Conservation (phyloP, 768 basidiomycete genomes). For the Lepiota venenata region DNA sequence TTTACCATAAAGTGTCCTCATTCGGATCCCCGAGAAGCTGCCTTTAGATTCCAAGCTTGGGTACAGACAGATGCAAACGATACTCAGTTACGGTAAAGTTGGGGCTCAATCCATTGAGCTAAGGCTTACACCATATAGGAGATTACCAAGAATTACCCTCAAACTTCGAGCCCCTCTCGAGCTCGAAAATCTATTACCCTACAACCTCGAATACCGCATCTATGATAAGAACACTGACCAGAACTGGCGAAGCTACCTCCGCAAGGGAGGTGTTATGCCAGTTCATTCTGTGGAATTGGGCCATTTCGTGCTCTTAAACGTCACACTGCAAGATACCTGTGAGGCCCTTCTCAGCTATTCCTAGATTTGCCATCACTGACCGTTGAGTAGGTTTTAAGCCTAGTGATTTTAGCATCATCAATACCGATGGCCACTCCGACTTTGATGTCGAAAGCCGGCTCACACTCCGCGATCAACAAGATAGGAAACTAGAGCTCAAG, state of each 20-base stretch:
- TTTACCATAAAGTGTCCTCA: constrained; percentile 88
- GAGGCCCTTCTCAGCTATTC: constrained; percentile 15
- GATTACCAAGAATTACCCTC: constrained; percentile 81
- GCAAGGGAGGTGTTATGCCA: constrained; percentile 93
- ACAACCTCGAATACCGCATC: constrained; percentile 92
- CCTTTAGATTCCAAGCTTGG: constrained; percentile 94
- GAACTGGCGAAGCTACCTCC: constrained; percentile 91
- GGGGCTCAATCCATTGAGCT: background rate
- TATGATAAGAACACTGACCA: constrained; percentile 94
- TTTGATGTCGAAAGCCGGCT: constrained; percentile 78
- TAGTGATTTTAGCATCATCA: constrained; percentile 97
- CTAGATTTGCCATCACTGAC: background rate
- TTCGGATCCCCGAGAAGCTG: constrained; percentile 72
- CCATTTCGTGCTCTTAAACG: constrained; percentile 86
- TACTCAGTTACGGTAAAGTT: constrained; percentile 46
- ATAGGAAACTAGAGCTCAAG: constrained; percentile 74
- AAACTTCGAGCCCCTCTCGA: constrained; percentile 92
- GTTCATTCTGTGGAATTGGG: constrained; percentile 92
- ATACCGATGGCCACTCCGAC: constrained; percentile 87
- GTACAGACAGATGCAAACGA: constrained; percentile 67
- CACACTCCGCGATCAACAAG: constrained; percentile 66
- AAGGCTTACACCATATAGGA: constrained; percentile 38
- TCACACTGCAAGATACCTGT: constrained; percentile 93
- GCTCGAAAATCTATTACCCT: constrained; percentile 92
- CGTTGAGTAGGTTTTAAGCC: constrained; percentile 71